Conservation (phyloP, 208 protist genomes). For the Crithidia bombi region DNA sequence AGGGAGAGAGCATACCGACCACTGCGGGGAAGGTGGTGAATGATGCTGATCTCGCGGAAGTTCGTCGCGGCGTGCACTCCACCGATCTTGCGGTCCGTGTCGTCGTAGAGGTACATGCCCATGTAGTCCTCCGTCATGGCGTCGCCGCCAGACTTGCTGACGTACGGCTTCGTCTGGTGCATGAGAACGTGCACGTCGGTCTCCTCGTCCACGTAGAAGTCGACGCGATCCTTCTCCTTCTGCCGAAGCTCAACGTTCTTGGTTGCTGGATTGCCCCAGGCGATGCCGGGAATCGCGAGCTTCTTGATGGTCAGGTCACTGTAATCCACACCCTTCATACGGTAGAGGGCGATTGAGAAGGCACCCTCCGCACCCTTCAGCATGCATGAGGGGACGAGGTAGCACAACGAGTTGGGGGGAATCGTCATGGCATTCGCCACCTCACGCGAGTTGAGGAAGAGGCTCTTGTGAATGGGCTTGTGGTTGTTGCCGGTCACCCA, state of each 20-base stretch:
- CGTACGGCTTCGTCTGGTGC: slow-evolving; percentile 63
- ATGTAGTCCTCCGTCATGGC: slow-evolving; percentile 82
- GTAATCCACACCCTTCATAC: slow-evolving; percentile 46
- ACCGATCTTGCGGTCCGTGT: slow-evolving; percentile 52
- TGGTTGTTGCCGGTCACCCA: slow-evolving; percentile 76
- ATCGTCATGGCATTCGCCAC: slow-evolving; percentile 61
- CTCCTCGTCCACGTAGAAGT: slow-evolving; percentile 78
- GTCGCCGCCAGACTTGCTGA: slow-evolving; percentile 49
- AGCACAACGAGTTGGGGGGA: slow-evolving; percentile 64
- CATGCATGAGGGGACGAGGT: slow-evolving; percentile 78
- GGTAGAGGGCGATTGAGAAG: slow-evolving; percentile 60
- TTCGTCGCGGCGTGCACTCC: slow-evolving; percentile 80
- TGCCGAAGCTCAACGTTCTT: slow-evolving; percentile 38
- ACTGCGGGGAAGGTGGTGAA: slow-evolving; percentile 54
- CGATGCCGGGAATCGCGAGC: slow-evolving; percentile 45
- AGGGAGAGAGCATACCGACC: slow-evolving; percentile 74
- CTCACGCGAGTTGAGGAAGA: slow-evolving; percentile 86
- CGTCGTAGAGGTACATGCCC: slow-evolving; percentile 87
- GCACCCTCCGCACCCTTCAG: slow-evolving; percentile 41
- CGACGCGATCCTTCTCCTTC: slow-evolving; percentile 70
- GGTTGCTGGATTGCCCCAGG: slow-evolving; percentile 47
- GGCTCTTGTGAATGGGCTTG: slow-evolving; percentile 61
- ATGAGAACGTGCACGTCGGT: slow-evolving; percentile 76
- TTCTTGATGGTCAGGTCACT: slow-evolving; percentile 41
- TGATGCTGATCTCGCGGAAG: slow-evolving; percentile 82